A percentile compares a stretch with the other conserved stretches of the same genome.
These are phyloP conservation scores for Magnusiomyces ingens DNA, from an alignment of 1,139 yeast genomes.

Conservation along the genomic window DNA sequence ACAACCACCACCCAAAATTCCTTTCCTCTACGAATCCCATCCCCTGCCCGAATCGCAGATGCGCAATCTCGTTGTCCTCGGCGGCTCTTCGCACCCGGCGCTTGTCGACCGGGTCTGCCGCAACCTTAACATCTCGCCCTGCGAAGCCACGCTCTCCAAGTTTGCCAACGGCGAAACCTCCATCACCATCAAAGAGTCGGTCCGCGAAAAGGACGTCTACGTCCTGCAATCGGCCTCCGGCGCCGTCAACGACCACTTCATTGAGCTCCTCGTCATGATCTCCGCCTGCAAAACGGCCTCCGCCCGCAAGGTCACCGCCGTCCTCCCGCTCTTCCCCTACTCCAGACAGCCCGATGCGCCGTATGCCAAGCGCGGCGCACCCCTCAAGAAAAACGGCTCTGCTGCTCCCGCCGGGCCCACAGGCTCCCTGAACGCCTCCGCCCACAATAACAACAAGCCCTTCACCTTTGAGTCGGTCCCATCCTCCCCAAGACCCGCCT, in stretches of 20 bases:
- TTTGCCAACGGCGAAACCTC: conserved; percentile 88
- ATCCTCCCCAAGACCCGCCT: conserved; percentile 45
- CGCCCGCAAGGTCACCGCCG: conserved; percentile 90
- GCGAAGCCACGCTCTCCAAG: conserved; percentile 49
- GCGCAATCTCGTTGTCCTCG: conserved; percentile 71
- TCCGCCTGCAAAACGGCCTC: conserved; percentile 96
- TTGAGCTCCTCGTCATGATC: conserved; percentile 80
- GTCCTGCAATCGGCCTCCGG: conserved; percentile 74
- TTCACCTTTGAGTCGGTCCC: conserved; percentile 61
- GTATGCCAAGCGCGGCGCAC: conserved; percentile 65
- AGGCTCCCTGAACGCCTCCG: background rate
- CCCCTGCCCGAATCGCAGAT: conserved; percentile 30
- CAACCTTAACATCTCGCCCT: conserved; percentile 55
- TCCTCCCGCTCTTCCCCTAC: conserved; percentile 90
- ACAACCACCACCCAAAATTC: too few relatives aligned
- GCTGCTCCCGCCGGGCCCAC: background rate
- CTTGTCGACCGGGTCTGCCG: conserved; percentile 58
- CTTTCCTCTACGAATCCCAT: background rate
- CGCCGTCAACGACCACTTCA: conserved; percentile 81
- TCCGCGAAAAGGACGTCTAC: conserved; percentile 88
- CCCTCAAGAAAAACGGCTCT: conserved; percentile 41
- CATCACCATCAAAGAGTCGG: conserved; percentile 73
- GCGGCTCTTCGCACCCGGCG: conserved; percentile 69
- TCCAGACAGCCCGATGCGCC: conserved; percentile 96
- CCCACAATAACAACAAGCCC: conserved; percentile 14